Evolutionary conservation across 108 stramenopile genomes (phyloP).

Genomic region (Fistulifera pelliculosa): DNA sequence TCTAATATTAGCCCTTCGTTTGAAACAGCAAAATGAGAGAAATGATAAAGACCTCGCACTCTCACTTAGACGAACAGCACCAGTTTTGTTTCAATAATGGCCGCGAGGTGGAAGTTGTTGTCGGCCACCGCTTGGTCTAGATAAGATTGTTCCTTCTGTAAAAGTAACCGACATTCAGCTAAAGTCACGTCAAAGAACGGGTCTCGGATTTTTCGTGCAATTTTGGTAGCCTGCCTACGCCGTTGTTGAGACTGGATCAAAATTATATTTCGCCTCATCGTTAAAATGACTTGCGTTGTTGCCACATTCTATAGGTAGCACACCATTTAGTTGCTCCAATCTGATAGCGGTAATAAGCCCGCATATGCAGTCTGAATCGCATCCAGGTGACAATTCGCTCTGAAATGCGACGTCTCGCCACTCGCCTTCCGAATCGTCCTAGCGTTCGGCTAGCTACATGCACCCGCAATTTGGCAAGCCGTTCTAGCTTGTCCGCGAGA

Average conservation of each 20-base stretch:
- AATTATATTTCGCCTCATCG: slow-evolving; percentile 16
- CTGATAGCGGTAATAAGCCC: slow-evolving; percentile 25
- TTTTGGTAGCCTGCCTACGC: slow-evolving; percentile 25
- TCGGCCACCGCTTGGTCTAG: slow-evolving; percentile 59
- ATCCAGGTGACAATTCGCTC: slow-evolving; percentile 51
- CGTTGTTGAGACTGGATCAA: slow-evolving; percentile 56
- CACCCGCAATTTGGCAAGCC: slow-evolving; percentile 64
- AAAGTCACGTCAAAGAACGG: slow-evolving; percentile 65
- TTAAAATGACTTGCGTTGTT: slow-evolving; percentile 20
- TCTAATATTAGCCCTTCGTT: slow-evolving; percentile 12
- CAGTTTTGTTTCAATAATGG: slow-evolving; percentile 55
- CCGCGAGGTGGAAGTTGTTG: slow-evolving; percentile 64
- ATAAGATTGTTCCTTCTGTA: slow-evolving; percentile 27
- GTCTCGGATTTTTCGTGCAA: slow-evolving; percentile 45
- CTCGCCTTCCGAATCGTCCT: slow-evolving; percentile 44
- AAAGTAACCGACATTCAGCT: slow-evolving; percentile 50
- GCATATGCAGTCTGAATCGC: slow-evolving; percentile 47
- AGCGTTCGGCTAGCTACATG: slow-evolving; percentile 56
- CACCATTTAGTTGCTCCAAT: slow-evolving; percentile 44
- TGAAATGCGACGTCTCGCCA: slow-evolving; percentile 39
- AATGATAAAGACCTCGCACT: slow-evolving; percentile 3
- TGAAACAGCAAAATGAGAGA: background rate
- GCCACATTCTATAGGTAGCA: slow-evolving; percentile 37
- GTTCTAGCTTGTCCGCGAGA: slow-evolving; percentile 73
- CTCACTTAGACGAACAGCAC: slow-evolving; percentile 15